A percentile compares a stretch with the other conserved stretches of the same genome.
phyloP scores from a whole-genome alignment of 139 green algal species.

The Klebsormidium nitens region DNA sequence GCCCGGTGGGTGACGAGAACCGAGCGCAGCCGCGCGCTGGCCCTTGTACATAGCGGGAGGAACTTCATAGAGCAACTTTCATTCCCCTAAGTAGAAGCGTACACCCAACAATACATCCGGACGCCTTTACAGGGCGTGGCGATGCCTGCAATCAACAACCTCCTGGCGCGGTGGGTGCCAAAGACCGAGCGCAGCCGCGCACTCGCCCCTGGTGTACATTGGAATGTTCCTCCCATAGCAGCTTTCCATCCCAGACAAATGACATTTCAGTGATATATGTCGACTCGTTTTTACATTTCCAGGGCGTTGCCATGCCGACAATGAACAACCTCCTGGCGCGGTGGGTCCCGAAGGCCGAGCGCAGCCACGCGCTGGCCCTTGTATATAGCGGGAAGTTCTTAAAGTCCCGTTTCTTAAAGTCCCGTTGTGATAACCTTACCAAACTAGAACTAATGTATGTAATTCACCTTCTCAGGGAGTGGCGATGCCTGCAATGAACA shows the following conservation, averaged over 20 bases:
- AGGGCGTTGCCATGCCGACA: slow-evolving; percentile 93
- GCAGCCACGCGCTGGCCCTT: slow-evolving; percentile 77
- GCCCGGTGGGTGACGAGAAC: slow-evolving; percentile 79
- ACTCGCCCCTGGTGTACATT: slow-evolving; percentile 87
- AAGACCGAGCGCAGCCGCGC: slow-evolving; percentile 75
- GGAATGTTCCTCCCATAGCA: slow-evolving; percentile 98
- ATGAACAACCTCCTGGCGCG: slow-evolving; percentile 95
- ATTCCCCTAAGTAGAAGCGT: too few species aligned
- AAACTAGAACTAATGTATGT: too few species aligned
- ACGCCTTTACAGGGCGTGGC: slow-evolving; percentile 90
- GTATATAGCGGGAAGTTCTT: slow-evolving; percentile 96
- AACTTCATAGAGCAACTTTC: too few species aligned
- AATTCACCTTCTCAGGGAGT: too few species aligned
- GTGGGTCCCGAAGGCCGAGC: slow-evolving; percentile 84
- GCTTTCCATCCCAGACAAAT: too few species aligned
- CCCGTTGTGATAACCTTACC: too few species aligned
- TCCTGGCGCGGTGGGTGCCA: slow-evolving; percentile 89
- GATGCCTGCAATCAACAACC: slow-evolving; percentile 97
- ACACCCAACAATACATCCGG: too few species aligned
- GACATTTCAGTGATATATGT: too few species aligned
- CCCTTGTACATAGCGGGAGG: slow-evolving; percentile 93
- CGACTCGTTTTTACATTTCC: too few species aligned
- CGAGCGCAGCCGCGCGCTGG: slow-evolving; percentile 81
- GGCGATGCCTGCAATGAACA: slow-evolving; percentile 98
- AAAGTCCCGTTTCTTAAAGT: too few species aligned